These are phyloP conservation scores for Russula sp. DNA, from an alignment of 768 basidiomycete species.

Conservation along the genomic window DNA sequence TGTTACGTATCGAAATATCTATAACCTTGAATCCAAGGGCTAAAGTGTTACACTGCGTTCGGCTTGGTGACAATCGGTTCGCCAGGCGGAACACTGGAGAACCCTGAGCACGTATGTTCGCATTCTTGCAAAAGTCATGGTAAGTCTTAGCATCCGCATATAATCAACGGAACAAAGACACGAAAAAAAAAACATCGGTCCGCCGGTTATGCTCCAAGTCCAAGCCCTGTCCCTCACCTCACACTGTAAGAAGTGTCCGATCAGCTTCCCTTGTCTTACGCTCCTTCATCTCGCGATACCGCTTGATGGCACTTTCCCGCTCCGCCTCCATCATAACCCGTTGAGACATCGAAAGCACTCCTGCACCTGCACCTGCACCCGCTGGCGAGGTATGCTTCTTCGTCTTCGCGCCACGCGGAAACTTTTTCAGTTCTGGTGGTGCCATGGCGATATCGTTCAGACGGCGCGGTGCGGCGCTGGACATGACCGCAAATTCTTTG, in stretches of 20 bases:
- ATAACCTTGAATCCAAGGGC: too few relatives aligned
- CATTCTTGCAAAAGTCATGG: too few relatives aligned
- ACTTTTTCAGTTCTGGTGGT: conserved; percentile 58
- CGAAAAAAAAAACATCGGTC: background rate
- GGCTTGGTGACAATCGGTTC: too few relatives aligned
- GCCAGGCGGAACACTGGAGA: too few relatives aligned
- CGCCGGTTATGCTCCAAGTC: too few relatives aligned
- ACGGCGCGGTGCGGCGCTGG: conserved; percentile 59
- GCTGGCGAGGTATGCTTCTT: background rate
- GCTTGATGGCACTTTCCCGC: conserved; percentile 61
- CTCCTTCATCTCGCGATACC: conserved; percentile 69
- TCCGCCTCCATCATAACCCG: conserved; percentile 74
- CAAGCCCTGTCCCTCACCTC: background rate
- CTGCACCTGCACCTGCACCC: conserved; percentile 30
- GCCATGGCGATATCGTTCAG: conserved; percentile 70
- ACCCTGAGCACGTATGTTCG: too few relatives aligned
- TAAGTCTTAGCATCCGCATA: too few relatives aligned
- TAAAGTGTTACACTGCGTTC: too few relatives aligned
- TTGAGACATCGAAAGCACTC: conserved; percentile 70
- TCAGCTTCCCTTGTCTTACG: conserved; percentile 34
- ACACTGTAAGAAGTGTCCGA: background rate
- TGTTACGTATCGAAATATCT: too few relatives aligned
- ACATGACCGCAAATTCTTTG: conserved; percentile 50
- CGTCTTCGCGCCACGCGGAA: conserved; percentile 49
- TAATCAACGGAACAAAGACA: background rate